Percentiles rank a stretch among this genome's conserved stretches.
Evolutionary conservation across 495 filamentous ascomycete species (phyloP).

Genomic region (Trichocladium uniseriatum): DNA sequence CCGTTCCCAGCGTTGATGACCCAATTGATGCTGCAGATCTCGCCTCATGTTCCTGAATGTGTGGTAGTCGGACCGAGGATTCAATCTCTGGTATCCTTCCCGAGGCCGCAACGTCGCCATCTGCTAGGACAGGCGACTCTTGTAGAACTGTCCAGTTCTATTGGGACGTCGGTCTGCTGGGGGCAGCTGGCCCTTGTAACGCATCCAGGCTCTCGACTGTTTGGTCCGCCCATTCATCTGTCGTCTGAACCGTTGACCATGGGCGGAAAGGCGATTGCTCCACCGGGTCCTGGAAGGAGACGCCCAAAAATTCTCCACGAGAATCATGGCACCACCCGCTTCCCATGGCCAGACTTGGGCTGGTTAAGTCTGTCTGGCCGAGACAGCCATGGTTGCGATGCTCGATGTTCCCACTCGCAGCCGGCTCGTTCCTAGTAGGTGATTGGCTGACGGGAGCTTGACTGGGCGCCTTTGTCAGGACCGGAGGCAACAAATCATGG

Average conservation of each 20-base stretch:
- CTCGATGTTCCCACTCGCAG: background rate
- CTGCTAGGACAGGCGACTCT: conserved; percentile 14
- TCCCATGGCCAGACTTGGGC: background rate
- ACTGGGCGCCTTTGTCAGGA: background rate
- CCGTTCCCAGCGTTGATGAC: background rate
- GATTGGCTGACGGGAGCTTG: conserved; percentile 1
- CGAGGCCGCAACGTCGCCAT: background rate
- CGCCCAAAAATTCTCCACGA: conserved; percentile 21
- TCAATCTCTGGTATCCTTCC: background rate
- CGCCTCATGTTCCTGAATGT: background rate
- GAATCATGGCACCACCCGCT: background rate
- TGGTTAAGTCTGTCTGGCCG: background rate
- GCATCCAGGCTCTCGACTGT: conserved; percentile 10
- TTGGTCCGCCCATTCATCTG: conserved; percentile 13
- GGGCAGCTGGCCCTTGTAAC: background rate
- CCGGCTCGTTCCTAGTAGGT: conserved; percentile 10
- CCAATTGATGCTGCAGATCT: background rate
- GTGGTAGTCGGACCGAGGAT: background rate
- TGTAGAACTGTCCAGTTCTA: conserved; percentile 15
- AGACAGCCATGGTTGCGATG: background rate
- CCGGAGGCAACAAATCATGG: background rate
- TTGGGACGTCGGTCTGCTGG: background rate
- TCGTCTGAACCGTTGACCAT: conserved; percentile 12
- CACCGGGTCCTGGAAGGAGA: conserved; percentile 27
- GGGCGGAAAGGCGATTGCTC: conserved; percentile 17